Conservation (phyloP, 225 moss, liverwort and hornwort species). For the Anthoceros angustus region DNA sequence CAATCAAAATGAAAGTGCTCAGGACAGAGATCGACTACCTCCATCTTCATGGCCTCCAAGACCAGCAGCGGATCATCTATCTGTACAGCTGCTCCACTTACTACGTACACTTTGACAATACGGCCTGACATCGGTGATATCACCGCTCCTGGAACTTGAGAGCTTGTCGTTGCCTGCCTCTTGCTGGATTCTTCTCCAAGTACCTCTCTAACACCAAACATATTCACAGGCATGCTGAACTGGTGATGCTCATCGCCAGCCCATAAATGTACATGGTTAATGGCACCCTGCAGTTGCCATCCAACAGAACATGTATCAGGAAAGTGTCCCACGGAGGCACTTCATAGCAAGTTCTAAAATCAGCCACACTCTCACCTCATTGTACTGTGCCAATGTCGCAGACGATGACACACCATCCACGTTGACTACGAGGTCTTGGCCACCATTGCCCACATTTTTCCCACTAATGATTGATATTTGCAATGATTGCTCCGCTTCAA, state of each 20-base stretch:
- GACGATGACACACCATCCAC: conserved; percentile 17
- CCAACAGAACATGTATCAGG: neutral
- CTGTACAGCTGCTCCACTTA: conserved; percentile 45
- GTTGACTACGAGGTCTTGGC: conserved; percentile 20
- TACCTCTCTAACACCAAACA: conserved; percentile 23
- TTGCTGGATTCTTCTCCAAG: conserved; percentile 15
- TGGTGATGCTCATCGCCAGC: conserved; percentile 60
- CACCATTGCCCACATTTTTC: conserved; percentile 14
- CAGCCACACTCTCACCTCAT: conserved; percentile 13
- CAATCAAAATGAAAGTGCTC: neutral
- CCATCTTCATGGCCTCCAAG: conserved; percentile 99
- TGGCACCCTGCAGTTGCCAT: conserved; percentile 27
- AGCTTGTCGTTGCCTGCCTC: conserved; percentile 15
- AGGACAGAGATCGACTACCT: conserved; percentile 32
- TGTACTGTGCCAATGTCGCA: conserved; percentile 24
- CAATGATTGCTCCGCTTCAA: conserved; percentile 14
- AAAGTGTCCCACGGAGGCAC: neutral
- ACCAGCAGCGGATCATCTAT: conserved; percentile 67
- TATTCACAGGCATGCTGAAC: conserved; percentile 39
- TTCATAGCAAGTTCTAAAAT: neutral
- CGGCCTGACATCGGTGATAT: conserved; percentile 89
- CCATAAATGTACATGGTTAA: conserved; percentile 61
- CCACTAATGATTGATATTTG: conserved; percentile 12
- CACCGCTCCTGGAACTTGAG: conserved; percentile 40
- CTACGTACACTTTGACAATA: conserved; percentile 62